Base-by-base conservation (phyloP, 768 basidiomycete genomes). In the Holtermannia corniformis region DNA sequence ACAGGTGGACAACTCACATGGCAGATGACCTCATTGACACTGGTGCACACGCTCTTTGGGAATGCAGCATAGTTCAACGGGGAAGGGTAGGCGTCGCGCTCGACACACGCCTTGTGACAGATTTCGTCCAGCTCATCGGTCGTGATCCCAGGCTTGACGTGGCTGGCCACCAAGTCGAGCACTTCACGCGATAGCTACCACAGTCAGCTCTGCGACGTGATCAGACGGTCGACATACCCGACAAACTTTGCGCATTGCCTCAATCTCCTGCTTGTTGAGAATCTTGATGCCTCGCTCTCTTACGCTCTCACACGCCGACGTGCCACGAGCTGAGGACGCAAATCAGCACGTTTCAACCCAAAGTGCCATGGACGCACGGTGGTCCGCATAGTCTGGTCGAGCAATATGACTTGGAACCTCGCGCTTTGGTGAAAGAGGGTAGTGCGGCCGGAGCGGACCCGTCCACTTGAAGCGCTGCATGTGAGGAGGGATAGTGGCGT, bases 1-100 rank as follows among this genome's bases (percentile, higher is more conserved):
- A 27, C 51, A 51, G 26, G 23, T 41, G 5, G 21, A 4, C 44
- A 5, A 64, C 68, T 56, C 54, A 71, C 72, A 60, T 99, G 95
- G 72, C 95, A 97, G 63, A 99, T 92, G 47, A 81, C 85, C 73
- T 97, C 93, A 71, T 99, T 99, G 21, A 97, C 53, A 79, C 88
- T 61, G 83, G 86, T 91, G 85, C 95, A 99, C 32, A 93, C 81
- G 25, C 91, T 96, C 77, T 96, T 96, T 12, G 95, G 93, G 68
- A 84, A 97, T 28, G 80, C 78, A 49, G 83, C 80, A 74, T 99
- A 99, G 66, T 88, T 88, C 55, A 97, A 76, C 42, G 95, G 87
- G 23, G 87, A 91, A 1, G 95, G 95, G 74, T 99, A 99, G 21
- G 87, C 81, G 60, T 88, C 83, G 48, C 92, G 79, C 74, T 92